Evolutionary conservation across 1,284 basidiomycete species (phyloP).

Genomic region (Moesziomyces sp.): DNA sequence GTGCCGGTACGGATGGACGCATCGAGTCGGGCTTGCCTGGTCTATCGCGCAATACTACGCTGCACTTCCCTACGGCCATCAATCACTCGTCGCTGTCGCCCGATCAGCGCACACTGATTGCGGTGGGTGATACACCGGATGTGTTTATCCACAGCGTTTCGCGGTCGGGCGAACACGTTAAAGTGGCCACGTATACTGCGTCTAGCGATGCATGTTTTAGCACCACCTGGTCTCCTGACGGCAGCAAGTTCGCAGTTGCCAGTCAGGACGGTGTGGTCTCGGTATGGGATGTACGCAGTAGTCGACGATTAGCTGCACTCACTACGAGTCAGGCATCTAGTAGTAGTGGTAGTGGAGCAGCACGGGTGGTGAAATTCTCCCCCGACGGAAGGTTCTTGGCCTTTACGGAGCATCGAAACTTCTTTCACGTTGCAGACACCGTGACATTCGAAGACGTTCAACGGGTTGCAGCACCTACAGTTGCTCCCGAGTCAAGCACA

Average conservation of each 20-base stretch:
- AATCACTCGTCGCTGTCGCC: conserved; percentile 74
- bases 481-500: not conserved
- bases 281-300: conserved; percentile 69
- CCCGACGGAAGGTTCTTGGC: conserved; percentile 56
- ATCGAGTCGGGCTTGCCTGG: conserved; percentile 70
- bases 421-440: conserved; percentile 52
- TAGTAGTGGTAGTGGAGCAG: conserved; percentile 44
- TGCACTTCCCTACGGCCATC: conserved; percentile 51
- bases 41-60: conserved; percentile 69
- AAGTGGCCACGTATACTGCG: conserved; percentile 53
- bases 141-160: conserved; percentile 71
- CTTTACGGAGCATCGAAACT: conserved; percentile 54
- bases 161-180: conserved; percentile 38
- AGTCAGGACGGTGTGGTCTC: conserved; percentile 85
- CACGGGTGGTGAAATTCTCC: conserved; percentile 52
- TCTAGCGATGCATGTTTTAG: conserved; percentile 76
- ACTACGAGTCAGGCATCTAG: conserved; percentile 32
- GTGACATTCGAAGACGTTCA: conserved; percentile 41
- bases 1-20: conserved; percentile 64
- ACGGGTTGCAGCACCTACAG: conserved; percentile 20
- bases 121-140: conserved; percentile 85
- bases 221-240: conserved; percentile 82
- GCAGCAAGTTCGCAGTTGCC: conserved; percentile 83
- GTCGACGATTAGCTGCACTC: conserved; percentile 54
- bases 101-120: conserved; percentile 82